Percentiles rank a stretch among this genome's conserved stretches.
Conservation (phyloP, 225 moss, liverwort and hornwort genomes). For the Polytrichum commune region DNA sequence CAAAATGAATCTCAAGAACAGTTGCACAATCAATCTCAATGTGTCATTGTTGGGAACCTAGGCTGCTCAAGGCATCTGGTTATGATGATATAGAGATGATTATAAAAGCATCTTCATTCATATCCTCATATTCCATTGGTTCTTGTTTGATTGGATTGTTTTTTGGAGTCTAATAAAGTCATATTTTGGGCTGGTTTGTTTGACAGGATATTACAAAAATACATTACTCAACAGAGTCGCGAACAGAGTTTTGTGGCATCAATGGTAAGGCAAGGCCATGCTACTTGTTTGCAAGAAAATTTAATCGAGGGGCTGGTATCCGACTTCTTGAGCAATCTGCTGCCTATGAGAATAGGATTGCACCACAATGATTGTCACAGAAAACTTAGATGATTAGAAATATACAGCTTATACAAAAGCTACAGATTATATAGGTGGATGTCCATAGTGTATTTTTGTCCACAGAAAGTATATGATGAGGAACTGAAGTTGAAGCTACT, state of each 20-base stretch:
- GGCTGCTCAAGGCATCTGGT: conserved; percentile 2
- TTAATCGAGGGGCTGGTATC: conserved; percentile 81
- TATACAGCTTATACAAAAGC: too few relatives aligned
- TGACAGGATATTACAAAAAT: conserved; percentile 73
- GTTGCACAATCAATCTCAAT: too few relatives aligned
- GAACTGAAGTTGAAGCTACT: too few relatives aligned
- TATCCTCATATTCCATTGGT: too few relatives aligned
- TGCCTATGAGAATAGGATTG: conserved; percentile 53
- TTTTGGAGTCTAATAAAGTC: too few relatives aligned
- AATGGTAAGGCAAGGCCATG: conserved; percentile 78
- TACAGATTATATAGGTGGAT: too few relatives aligned
- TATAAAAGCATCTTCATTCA: too few relatives aligned
- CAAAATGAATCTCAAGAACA: too few relatives aligned
- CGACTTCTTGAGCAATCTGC: conserved; percentile 60
- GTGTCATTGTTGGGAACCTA: not conserved
- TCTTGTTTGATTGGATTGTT: too few relatives aligned
- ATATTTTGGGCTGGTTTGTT: not conserved
- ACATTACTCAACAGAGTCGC: conserved; percentile 69
- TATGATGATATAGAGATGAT: not conserved
- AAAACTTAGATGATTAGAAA: too few relatives aligned
- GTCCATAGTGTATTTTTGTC: too few relatives aligned
- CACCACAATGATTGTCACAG: conserved; percentile 14
- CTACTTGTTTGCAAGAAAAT: conserved; percentile 96
- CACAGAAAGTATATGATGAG: too few relatives aligned
- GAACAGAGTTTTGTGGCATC: conserved; percentile 77